Evolutionary conservation across 768 basidiomycete species (phyloP), one percentile per base, ranked within the genome.

Genomic region (Auricularia auricula-judae): DNA sequence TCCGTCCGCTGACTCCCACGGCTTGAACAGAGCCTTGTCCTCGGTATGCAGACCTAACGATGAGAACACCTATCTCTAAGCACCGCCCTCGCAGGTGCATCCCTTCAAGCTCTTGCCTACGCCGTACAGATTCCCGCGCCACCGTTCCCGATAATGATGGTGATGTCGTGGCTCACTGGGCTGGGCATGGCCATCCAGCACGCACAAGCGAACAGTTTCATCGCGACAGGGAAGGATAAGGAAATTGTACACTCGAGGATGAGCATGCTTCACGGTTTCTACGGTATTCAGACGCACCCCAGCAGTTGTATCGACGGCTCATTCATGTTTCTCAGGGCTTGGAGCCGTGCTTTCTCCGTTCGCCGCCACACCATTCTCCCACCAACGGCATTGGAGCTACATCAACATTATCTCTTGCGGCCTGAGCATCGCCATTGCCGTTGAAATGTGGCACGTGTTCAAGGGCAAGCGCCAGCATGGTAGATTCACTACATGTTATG

Each of bases 171-270:
- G 5, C 62, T 85, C 42, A 78, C 77, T 12, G 86, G 85, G 4
- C 74, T 84, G 35, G 85, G 85, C 2, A 65, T 79, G 47, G 74
- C 83, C n/a, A 11, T 66, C 42, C 67, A 88, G 84, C 85, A 89
- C 66, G 87, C 88, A 0, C 87, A 88, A 74, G 81, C 87, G 1
- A 87, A 87, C 69, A 86, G 84, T 7, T 89, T 81, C 66, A 82
- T 91, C 12, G 87, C 85, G 3, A 79, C 76, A 54, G 73, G 88
- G 5, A 79, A 79, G 66, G 74, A 80, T n/a, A 80, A 84, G 66
- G 74, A 80, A n/a, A 80, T 84, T 56, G 71, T 84, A 0, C 80
- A 84, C 65, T 71, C 75, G 0, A 89, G 89, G 71, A 88, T 91
- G 85, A 84, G 88, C 4, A 59, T 90, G 18, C 69, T 88, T 16